Evolutionary conservation across 306 rosid genomes (phyloP), one percentile per base, ranked within the genome.

Genomic region (Begonia peltatifolia): DNA sequence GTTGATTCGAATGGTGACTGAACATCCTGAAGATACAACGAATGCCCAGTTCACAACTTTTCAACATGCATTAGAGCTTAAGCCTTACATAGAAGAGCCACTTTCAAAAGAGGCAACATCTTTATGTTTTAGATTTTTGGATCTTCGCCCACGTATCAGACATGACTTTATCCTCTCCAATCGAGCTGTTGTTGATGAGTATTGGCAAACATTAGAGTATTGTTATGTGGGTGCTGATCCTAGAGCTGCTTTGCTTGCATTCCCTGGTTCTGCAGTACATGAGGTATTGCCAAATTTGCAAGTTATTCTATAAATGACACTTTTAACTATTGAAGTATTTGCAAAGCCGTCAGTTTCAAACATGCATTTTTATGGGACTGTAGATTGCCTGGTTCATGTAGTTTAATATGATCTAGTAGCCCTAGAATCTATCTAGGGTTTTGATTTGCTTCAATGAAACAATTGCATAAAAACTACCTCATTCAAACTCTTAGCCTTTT

Each of bases 71-170:
- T 60, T 90, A 83, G 97, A 83, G 84, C 83, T 83, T 49, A 80
- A 72, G 74, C 95, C 95, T 62, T 83, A 90, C 68, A 79, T 90
- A 0, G 95, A 90, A 65, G 95, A 90, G 59, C 97, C 97, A 14
- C 47, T 90, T 68, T 76, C 95, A 66, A 80, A 75, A 56, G 79
- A 71, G 55, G 76, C 85, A 2, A 50, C 76, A 36, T 69, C 86
- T 73, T 68, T 80, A 68, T 67, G 60, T 58, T 71, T 68, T 70
- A 65, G 70, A 46, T 71, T 79, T 61, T 70, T 60, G 67, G 94
- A 83, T 76, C 80, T 85, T 61, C 86, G 95, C 69, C 97, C 95
- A 71, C 72, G 97, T 72, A 67, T 90, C 74, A 85, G 97, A 61
- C 97, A 90, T 71, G 97, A 90, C 74, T 90, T 90, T 78, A 56